phyloP scores from a whole-genome alignment of 2,329 filamentous ascomycete species.

The Verticillium longisporum region DNA sequence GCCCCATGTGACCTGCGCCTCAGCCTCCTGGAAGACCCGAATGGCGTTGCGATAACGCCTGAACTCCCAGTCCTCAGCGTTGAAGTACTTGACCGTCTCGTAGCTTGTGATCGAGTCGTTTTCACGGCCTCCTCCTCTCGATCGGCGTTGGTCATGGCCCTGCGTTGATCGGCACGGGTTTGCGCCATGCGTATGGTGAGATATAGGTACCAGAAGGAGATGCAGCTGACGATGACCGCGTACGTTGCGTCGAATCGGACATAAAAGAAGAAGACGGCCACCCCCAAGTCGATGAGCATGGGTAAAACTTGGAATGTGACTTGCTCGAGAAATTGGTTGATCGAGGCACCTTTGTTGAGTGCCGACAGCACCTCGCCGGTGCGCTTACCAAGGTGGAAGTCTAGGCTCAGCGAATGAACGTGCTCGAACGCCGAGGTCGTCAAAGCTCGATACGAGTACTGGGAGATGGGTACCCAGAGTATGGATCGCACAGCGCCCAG shows the following conservation, averaged over 20 bases:
- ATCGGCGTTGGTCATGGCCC: slow-evolving; percentile 91
- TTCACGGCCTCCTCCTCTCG: slow-evolving; percentile 96
- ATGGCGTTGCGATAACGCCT: slow-evolving; percentile 66
- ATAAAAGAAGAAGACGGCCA: slow-evolving; percentile 79
- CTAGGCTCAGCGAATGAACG: slow-evolving; percentile 87
- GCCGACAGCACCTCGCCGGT: slow-evolving; percentile 95
- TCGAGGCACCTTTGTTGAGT: slow-evolving; percentile 89
- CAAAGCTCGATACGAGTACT: slow-evolving; percentile 92
- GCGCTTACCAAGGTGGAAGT: slow-evolving; percentile 94
- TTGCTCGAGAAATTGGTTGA: slow-evolving; percentile 95
- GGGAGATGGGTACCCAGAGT: slow-evolving; percentile 93
- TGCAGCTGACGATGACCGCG: slow-evolving; percentile 79
- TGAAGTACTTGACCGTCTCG: slow-evolving; percentile 90
- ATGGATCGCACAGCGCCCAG: slow-evolving; percentile 76
- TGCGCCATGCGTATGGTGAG: slow-evolving; percentile 94
- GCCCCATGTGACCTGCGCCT: slow-evolving; percentile 70
- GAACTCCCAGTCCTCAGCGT: slow-evolving; percentile 75
- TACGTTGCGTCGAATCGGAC: slow-evolving; percentile 67
- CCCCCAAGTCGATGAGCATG: slow-evolving; percentile 83
- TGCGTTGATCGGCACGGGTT: slow-evolving; percentile 82
- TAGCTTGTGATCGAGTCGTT: slow-evolving; percentile 99
- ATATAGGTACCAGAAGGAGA: slow-evolving; percentile 95
- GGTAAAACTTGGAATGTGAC: slow-evolving; percentile 93
- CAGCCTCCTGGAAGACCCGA: slow-evolving; percentile 62
- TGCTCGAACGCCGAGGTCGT: slow-evolving; percentile 96